Base-by-base conservation (phyloP, 345 rosid genomes). In the Citrus inodora region DNA sequence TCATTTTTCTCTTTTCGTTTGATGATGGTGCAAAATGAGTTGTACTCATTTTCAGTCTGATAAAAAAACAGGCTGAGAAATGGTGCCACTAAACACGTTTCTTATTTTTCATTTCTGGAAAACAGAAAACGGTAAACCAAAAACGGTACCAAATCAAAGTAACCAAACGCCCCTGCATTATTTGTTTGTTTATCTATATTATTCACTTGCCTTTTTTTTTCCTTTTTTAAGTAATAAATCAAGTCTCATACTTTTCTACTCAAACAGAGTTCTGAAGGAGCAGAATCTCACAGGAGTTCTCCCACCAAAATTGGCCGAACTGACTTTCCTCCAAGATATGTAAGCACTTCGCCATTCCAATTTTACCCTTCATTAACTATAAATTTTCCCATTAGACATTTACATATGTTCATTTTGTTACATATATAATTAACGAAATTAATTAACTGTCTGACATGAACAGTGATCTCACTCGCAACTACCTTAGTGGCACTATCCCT, bases 401-500 rank as follows among this genome's bases (percentile, higher is more conserved):
- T 17, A 19, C 22, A 13, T 6, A 68, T 33, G 38, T 10, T 40
- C 22, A 17, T 53, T 53, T 53, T 53, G 17, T 16, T 38, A 8
- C 21, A 35, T 13, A 46, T 13, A 46, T 4, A 74, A 61, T n/a
- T n/a, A n/a, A n/a, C n/a, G n/a, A n/a, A n/a, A n/a, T n/a, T n/a
- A n/a, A n/a, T n/a, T n/a, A 72, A 58, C 65, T 11, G 48, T 59
- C 83, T 35, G 42, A 30, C 53, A 69, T 16, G 40, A 73, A 42
- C 82, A 90, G 94, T 78, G 85, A 83, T 76, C 67, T 89, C 67
- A 5, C 79, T 22, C 87, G 86, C 70, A 90, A 90, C 85, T 85
- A 78, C 82, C 90, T 90, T 55, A 84, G 56, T 58, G 92, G 92
- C 66, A 76, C 90, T n/a, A 79, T 89, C 67, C 94, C 86, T 75